Conservation (phyloP, 2,329 filamentous ascomycete genomes). For the Colletotrichum graminicola region DNA sequence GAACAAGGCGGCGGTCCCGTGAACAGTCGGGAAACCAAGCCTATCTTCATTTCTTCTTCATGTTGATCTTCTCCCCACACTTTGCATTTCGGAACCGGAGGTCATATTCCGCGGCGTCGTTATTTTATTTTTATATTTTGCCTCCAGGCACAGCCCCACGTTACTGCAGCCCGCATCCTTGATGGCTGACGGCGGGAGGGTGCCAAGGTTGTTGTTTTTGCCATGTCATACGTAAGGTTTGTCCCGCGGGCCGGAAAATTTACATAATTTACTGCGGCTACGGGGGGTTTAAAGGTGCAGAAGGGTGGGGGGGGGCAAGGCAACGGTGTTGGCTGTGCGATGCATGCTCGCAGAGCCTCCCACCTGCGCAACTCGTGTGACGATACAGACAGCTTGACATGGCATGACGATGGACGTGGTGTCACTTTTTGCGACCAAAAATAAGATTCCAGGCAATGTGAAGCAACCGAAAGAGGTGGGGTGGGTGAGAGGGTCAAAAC, state of each 20-base stretch:
- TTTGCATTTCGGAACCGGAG: background rate
- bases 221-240: conserved; percentile 11
- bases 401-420: conserved; percentile 2
- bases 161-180: background rate
- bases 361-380: background rate
- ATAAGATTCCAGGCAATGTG: conserved; percentile 29
- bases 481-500: conserved; percentile 6
- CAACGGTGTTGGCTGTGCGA: background rate
- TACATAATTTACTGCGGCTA: background rate
- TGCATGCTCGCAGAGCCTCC: conserved; percentile 6
- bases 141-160: background rate
- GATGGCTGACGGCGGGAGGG: background rate
- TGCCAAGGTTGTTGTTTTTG: background rate
- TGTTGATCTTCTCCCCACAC: background rate
- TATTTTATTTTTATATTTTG: background rate
- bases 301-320: background rate
- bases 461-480: background rate
- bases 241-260: conserved; percentile 17
- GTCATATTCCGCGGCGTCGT: background rate
- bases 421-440: conserved; percentile 21
- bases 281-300: background rate
- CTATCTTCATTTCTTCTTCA: background rate
- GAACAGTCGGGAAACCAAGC: background rate
- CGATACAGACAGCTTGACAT: background rate
- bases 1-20: background rate